Evolutionary conservation across 163 green algal species (phyloP).

Genomic region (Trebouxiophyceae sp.): DNA sequence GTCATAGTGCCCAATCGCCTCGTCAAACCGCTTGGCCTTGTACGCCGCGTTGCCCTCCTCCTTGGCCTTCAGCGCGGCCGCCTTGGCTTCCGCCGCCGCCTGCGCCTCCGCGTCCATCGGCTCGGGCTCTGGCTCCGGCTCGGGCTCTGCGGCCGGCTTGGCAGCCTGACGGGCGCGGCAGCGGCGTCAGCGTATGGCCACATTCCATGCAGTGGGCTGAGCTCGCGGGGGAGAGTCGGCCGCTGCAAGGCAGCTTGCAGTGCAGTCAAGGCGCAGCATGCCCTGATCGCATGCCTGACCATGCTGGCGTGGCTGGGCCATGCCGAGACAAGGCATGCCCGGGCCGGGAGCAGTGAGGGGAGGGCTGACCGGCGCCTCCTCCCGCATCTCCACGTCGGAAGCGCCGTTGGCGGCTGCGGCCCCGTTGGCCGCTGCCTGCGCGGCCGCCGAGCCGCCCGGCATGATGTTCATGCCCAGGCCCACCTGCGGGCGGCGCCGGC

Average conservation of each 20-base stretch:
- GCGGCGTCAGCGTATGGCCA: conserved; percentile 25
- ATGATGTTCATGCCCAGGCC: conserved; percentile 76
- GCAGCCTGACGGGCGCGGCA: conserved; percentile 4
- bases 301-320: no score
- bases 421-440: no score
- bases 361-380: no score
- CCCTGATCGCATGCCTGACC: no score
- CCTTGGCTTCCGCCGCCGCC: conserved; percentile 37
- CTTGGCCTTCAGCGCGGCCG: conserved; percentile 64
- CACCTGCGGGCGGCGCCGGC: conserved; percentile 54
- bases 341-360: no score
- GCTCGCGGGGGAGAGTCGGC: not conserved
- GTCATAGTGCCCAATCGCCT: conserved; percentile 83
- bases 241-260: no score
- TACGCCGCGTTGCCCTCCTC: conserved; percentile 90
- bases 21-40: conserved; percentile 87
- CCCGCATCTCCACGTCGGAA: no score
- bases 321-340: no score
- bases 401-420: no score
- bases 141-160: conserved; percentile 5
- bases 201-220: no score
- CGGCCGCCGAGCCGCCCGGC: no score
- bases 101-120: conserved; percentile 25
- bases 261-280: no score
- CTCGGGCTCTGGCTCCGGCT: conserved; percentile 19